Percentiles rank a stretch among this genome's conserved stretches.
Conservation (phyloP, 169 alveolate genomes). For the Theileria orientalis region DNA sequence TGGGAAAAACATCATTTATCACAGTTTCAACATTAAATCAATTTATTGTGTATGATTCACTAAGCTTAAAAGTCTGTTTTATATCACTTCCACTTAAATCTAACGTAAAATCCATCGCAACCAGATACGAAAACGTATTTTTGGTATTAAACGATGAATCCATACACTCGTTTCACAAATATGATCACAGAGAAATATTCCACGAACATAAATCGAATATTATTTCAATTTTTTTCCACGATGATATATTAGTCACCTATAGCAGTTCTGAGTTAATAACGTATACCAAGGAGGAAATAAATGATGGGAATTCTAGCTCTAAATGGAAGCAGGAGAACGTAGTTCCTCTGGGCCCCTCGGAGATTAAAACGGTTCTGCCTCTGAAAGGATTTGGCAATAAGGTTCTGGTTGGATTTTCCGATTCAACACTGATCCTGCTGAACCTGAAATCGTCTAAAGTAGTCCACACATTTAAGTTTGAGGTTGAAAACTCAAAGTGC, state of each 20-base stretch:
- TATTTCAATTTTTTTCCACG: slow-evolving; percentile 8
- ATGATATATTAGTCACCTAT: slow-evolving; percentile 20
- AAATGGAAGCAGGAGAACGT: slow-evolving; percentile 34
- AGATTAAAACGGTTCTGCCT: slow-evolving; percentile 51
- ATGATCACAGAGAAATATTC: slow-evolving; percentile 41
- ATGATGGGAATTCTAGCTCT: slow-evolving; percentile 28
- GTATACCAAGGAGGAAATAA: neutral
- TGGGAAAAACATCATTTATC: slow-evolving; percentile 47
- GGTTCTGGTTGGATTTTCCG: slow-evolving; percentile 57
- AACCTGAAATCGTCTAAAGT: slow-evolving; percentile 65
- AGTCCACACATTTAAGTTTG: slow-evolving; percentile 46
- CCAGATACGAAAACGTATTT: slow-evolving; percentile 42
- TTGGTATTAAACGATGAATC: slow-evolving; percentile 34
- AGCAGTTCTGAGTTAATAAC: slow-evolving; percentile 29
- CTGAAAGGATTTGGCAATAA: slow-evolving; percentile 69
- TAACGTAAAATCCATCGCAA: slow-evolving; percentile 37
- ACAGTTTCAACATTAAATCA: slow-evolving; percentile 45
- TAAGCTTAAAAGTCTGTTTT: slow-evolving; percentile 36
- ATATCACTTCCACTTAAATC: slow-evolving; percentile 52
- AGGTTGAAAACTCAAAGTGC: slow-evolving; percentile 24
- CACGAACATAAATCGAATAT: slow-evolving; percentile 18
- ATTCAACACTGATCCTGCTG: slow-evolving; percentile 60
- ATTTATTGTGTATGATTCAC: slow-evolving; percentile 55
- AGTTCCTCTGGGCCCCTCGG: slow-evolving; percentile 29
- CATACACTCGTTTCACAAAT: slow-evolving; percentile 45